Evolutionary conservation across 345 rosid genomes (phyloP), one percentile per base, ranked within the genome.

Genomic region (Luvunga scandens): DNA sequence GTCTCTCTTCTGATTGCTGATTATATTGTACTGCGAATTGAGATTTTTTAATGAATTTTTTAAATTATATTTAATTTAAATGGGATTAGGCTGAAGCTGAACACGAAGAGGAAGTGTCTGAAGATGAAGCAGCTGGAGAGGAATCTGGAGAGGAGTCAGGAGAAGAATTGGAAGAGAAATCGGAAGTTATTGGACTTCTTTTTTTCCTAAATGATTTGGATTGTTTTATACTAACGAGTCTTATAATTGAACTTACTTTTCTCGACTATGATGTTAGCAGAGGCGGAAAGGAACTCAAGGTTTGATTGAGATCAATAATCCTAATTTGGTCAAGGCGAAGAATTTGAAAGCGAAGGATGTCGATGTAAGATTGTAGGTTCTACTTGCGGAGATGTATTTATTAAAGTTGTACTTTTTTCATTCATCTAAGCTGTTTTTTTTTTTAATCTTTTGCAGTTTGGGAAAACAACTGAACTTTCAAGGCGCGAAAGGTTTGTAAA

Each of bases 271-370:
- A 48, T 75, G 69, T 57, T 78, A 78, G 84, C 91, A 90, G 83
- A 96, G 91, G 88, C 81, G 85, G 75, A 96, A 96, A 84, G 99
- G 99, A 21, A 84, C 89, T 66, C 87, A 94, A 82, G 85, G 97
- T 76, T 61, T 96, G 63, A 94, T 96, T 74, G 90, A 92, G 87
- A 90, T 90, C 77, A 92, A 91, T 28, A 96, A 96, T 84, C 99
- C 98, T 73, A 96, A 96, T 80, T 28, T 92, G 83, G 94, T 34
- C 1, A 91, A 91, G 86, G 73, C 87, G 21, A 96, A 90, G 90
- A 92, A 86, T 69, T 10, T 90, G 83, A 90, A 87, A 84, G 93
- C 90, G 56, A 85, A 81, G 79, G 88, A 90, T 68, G 76, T 80
- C 64, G 95, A 91, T 83, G 95, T 91, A 80, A 87, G 91, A 78